Evolutionary conservation across 2,329 filamentous ascomycete genomes (phyloP), one percentile per base, ranked within the genome.

Genomic region (Stenocarpella maydis): DNA sequence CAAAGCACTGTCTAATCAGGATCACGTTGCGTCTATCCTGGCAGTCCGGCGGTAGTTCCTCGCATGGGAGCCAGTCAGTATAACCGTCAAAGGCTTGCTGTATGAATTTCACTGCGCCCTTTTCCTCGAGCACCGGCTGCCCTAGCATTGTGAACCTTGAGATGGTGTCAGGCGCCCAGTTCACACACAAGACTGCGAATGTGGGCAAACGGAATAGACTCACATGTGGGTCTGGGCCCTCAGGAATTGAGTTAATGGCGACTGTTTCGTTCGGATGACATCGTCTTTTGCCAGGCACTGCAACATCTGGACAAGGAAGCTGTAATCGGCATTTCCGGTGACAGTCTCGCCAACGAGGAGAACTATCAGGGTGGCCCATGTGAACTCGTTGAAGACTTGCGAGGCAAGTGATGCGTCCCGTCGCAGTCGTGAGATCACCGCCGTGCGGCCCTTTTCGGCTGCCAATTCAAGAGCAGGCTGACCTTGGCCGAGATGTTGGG

Each of bases 111-210:
- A 61, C 58, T 26, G 41, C 41, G 1, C 19, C 41, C 3, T 61
- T 19, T 61, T 61, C 58, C 34, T 45, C 58, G 2, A 61, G 26
- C 1, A 61, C 12, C 17, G 58, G 58, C n/a, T 61, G 58, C 10
- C 58, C 58, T 8, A 61, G 41, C 58, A 61, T 61, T 5, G 58
- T 61, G 41, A 61, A 61, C 58, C 58, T 60, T 10, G 10, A 4
- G 21, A 7, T 5, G 2, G 3, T 12, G 55, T 60, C n/a, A 61
- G 55, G 9, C 1, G 8, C 24, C 3, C 2, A n/a, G 17, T 5
- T 37, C 34, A 37, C 34, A 37, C 0, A 2, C 1, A 12, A 19
- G 4, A 3, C 3, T 9, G 0, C 8, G 5, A 12, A 12, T 50
- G 4, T 10, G 49, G 0, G 17, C 34, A 0, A 15, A n/a, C 7